Conservation (phyloP, 257 asterid genomes). For the Forsythia suspensa region DNA sequence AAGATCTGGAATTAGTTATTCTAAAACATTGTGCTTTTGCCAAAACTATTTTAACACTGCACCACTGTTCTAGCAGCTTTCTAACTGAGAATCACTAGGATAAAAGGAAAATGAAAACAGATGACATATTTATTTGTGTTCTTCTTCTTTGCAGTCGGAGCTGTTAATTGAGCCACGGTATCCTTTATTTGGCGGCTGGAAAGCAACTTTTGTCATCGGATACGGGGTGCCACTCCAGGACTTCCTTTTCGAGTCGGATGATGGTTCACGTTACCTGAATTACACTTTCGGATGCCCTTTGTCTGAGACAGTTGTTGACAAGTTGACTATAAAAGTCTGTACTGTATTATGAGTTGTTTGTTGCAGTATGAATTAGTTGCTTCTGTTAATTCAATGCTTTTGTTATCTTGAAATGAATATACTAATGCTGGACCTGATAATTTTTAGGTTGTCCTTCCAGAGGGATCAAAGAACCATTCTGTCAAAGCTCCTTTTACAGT, state of each 20-base stretch:
- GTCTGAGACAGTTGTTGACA: conserved; percentile 82
- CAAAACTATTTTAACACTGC: not conserved
- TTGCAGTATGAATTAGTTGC: conserved; percentile 7
- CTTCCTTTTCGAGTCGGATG: conserved; percentile 81
- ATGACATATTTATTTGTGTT: conserved; percentile 3
- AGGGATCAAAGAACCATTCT: conserved; percentile 86
- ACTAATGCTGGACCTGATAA: conserved; percentile 22
- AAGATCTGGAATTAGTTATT: not conserved
- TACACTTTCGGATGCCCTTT: conserved; percentile 92
- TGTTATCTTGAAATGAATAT: conserved; percentile 4
- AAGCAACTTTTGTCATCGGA: conserved; percentile 87
- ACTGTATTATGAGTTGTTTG: not conserved
- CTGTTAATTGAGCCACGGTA: conserved; percentile 90
- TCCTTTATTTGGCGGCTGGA: conserved; percentile 99
- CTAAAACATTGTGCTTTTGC: conserved; percentile 1
- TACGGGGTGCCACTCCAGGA: conserved; percentile 90
- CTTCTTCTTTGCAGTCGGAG: conserved; percentile 68
- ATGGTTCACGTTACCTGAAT: conserved; percentile 82
- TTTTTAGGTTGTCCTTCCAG: conserved; percentile 92
- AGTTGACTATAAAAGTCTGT: conserved; percentile 76
- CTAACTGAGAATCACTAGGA: not conserved
- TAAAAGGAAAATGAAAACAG: not conserved
- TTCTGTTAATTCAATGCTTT: conserved; percentile 18
- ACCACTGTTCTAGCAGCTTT: not conserved
- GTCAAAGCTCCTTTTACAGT: conserved; percentile 64